phyloP scores from a whole-genome alignment of 768 basidiomycete genomes.

The Sutorius australiensis region DNA sequence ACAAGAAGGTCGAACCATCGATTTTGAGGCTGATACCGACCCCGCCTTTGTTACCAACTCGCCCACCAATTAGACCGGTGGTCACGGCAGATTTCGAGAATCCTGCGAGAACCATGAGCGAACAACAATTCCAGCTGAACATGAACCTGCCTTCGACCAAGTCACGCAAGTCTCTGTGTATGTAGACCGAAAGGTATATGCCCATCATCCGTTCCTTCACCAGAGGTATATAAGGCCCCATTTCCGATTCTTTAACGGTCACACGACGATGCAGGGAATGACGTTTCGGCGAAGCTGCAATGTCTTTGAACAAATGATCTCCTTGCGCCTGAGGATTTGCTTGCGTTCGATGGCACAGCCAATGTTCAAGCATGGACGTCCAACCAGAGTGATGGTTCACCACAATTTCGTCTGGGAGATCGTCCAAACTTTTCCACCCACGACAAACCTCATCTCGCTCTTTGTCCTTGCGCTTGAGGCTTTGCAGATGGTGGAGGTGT shows the following conservation, averaged over 20 bases:
- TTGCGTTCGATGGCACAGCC: conserved; percentile 48
- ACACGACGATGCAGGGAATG: conserved; percentile 42
- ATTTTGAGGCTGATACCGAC: conserved; percentile 88
- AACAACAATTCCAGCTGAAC: neutral
- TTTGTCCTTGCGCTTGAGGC: conserved; percentile 36
- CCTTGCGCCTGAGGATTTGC: conserved; percentile 18
- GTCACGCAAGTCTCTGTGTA: conserved; percentile 65
- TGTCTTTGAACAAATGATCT: conserved; percentile 24
- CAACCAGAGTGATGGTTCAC: conserved; percentile 48
- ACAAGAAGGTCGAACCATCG: conserved; percentile 77
- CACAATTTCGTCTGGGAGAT: conserved; percentile 32
- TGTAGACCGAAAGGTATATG: conserved; percentile 72
- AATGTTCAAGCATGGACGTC: conserved; percentile 74
- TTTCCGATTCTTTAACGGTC: conserved; percentile 41
- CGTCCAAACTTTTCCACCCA: conserved; percentile 36
- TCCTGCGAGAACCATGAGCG: conserved; percentile 36
- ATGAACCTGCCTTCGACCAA: conserved; percentile 53
- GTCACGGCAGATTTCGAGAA: conserved; percentile 81
- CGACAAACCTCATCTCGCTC: conserved; percentile 33
- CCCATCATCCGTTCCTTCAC: conserved; percentile 92
- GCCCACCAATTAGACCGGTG: conserved; percentile 84
- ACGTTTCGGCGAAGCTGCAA: conserved; percentile 42
- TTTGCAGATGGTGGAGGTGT: conserved; percentile 22
- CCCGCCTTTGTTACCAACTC: conserved; percentile 90
- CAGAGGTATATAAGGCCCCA: conserved; percentile 80